phyloP scores from a whole-genome alignment of 768 basidiomycete species.

The Pleurotus citrinopileatus region DNA sequence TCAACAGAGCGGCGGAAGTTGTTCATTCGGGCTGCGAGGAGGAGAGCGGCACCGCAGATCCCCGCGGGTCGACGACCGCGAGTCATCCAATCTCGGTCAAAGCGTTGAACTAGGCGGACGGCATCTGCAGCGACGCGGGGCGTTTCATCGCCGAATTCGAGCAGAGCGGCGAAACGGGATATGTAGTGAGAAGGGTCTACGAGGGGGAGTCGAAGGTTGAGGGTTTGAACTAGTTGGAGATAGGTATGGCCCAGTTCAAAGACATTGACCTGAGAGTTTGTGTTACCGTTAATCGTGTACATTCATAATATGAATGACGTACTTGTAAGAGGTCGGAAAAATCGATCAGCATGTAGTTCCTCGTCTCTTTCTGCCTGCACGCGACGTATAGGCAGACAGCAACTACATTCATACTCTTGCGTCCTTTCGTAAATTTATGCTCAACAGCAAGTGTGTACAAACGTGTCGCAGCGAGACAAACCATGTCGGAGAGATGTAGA shows the following conservation, averaged over 20 bases:
- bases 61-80: constrained; percentile 94
- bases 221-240: constrained; percentile 86
- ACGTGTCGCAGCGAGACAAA: constrained; percentile 78
- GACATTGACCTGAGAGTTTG: constrained; percentile 76
- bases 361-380: constrained; percentile 85
- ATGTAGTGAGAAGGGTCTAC: constrained; percentile 98
- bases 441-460: constrained; percentile 93
- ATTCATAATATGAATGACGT: constrained; percentile 3
- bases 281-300: not conserved
- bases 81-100: constrained; percentile 97
- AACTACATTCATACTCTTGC: constrained; percentile 89
- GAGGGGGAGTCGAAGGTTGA: constrained; percentile 81
- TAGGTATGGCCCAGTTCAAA: constrained; percentile 97
- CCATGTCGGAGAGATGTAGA: constrained; percentile 74
- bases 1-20: constrained; percentile 91
- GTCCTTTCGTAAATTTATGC: constrained; percentile 91
- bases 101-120: constrained; percentile 86
- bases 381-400: constrained; percentile 96
- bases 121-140: constrained; percentile 92
- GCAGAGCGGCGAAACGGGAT: constrained; percentile 87
- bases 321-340: constrained; percentile 96
- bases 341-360: constrained; percentile 97
- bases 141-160: constrained; percentile 96
- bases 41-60: constrained; percentile 93
- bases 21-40: constrained; percentile 97